Conservation (phyloP, 805 yeast genomes). For the Zygotorulaspora florentina region DNA sequence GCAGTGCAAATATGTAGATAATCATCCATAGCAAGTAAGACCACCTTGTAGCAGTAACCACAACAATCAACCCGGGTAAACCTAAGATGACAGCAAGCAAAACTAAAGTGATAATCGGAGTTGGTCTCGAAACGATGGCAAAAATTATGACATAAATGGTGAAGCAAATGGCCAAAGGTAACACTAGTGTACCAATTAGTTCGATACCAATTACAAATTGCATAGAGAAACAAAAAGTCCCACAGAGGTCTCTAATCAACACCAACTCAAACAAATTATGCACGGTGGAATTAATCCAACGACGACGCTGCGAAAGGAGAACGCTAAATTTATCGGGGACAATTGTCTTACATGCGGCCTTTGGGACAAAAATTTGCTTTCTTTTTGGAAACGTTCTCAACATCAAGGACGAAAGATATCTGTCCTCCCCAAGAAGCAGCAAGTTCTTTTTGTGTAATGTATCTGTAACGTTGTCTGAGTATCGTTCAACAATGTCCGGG, state of each 20-base stretch:
- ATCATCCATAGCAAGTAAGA: constrained; percentile 75
- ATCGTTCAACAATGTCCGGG: constrained; percentile 89
- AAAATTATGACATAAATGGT: constrained; percentile 72
- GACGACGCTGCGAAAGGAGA: constrained; percentile 84
- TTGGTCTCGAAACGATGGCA: constrained; percentile 68
- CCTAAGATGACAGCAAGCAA: constrained; percentile 79
- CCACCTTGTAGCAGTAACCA: constrained; percentile 71
- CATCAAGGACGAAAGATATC: constrained; percentile 81
- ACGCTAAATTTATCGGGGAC: constrained; percentile 83
- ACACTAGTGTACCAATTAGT: constrained; percentile 78
- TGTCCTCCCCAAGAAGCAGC: constrained; percentile 83
- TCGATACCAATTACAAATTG: constrained; percentile 84
- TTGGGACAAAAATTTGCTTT: constrained; percentile 79
- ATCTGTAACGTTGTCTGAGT: constrained; percentile 78
- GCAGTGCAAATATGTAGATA: constrained; percentile 73
- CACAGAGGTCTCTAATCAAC: constrained; percentile 81
- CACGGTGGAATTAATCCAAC: constrained; percentile 95
- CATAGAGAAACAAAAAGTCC: constrained; percentile 93
- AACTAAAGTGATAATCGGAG: constrained; percentile 72
- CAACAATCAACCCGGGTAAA: constrained; percentile 75
- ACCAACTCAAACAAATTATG: constrained; percentile 88
- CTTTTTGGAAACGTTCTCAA: constrained; percentile 84
- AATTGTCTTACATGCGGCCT: constrained; percentile 87
- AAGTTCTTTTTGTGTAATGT: constrained; percentile 84
- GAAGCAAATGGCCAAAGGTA: constrained; percentile 83